Conservation (phyloP, 495 filamentous ascomycete genomes). For the Annulohypoxylon nitens region DNA sequence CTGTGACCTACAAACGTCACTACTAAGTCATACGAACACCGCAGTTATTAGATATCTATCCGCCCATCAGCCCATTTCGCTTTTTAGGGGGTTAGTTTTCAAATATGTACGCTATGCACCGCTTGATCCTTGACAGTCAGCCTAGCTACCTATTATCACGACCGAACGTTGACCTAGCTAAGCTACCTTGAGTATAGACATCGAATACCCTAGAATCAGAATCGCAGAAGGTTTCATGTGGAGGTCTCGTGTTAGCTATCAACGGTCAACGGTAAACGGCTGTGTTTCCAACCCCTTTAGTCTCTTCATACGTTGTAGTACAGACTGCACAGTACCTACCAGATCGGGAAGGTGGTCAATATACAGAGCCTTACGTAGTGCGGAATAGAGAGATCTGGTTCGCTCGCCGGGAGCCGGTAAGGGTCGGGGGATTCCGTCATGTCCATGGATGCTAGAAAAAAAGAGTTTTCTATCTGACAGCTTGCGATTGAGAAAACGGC, state of each 20-base stretch:
- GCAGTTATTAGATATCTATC: background rate
- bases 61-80: background rate
- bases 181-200: slow-evolving; percentile 2
- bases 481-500: background rate
- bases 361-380: background rate
- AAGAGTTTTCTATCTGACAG: background rate
- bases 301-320: background rate
- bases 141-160: background rate
- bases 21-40: background rate
- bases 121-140: background rate
- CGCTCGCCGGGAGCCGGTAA: slow-evolving; percentile 17
- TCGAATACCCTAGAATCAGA: background rate
- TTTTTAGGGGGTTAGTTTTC: background rate
- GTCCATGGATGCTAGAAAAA: background rate
- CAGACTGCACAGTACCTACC: background rate
- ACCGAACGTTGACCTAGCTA: slow-evolving; percentile 4
- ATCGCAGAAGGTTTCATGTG: slow-evolving; percentile 10
- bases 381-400: slow-evolving; percentile 8
- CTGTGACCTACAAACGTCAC: background rate
- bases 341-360: slow-evolving; percentile 40
- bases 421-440: slow-evolving; percentile 18
- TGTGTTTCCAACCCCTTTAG: slow-evolving; percentile 12
- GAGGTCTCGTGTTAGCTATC: slow-evolving; percentile 2
- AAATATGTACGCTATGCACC: background rate
- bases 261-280: slow-evolving; percentile 11